Conservation (phyloP, 2,329 filamentous ascomycete species). For the Arthroderma sp. region DNA sequence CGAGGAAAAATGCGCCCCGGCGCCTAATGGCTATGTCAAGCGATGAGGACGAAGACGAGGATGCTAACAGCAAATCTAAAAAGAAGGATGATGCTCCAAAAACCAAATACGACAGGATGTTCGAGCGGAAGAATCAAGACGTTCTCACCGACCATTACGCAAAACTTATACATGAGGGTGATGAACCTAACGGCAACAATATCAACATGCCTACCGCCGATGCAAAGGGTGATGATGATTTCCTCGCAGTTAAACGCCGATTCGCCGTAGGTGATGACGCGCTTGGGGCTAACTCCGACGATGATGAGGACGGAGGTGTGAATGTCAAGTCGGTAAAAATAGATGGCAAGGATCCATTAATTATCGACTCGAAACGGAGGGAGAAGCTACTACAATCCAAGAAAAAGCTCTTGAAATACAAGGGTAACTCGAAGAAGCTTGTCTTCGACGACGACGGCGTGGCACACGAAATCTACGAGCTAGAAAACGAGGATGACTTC, state of each 20-base stretch:
- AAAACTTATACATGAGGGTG: constrained; percentile 60
- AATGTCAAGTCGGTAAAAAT: constrained; percentile 37
- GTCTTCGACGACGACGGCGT: constrained; percentile 88
- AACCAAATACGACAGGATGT: constrained; percentile 97
- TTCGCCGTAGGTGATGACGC: constrained; percentile 57
- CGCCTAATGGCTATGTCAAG: constrained; percentile 49
- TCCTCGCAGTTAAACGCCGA: constrained; percentile 80
- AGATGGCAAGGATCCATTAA: constrained; percentile 51
- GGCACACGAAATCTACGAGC: constrained; percentile 72
- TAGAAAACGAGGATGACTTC: constrained; percentile 77
- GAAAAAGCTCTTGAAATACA: constrained; percentile 84
- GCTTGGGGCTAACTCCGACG: constrained; percentile 24
- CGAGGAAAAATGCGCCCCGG: constrained; percentile 72
- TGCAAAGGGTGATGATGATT: constrained; percentile 60
- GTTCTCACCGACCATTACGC: constrained; percentile 88
- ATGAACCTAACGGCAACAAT: constrained; percentile 25
- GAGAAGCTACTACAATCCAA: constrained; percentile 93
- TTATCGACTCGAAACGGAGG: constrained; percentile 87
- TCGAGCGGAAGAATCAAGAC: constrained; percentile 90
- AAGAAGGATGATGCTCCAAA: constrained; percentile 27
- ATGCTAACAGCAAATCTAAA: constrained; percentile 23
- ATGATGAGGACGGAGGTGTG: constrained; percentile 34
- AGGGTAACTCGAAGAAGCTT: constrained; percentile 70
- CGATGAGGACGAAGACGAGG: constrained; percentile 39
- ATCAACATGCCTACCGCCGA: constrained; percentile 29